These are phyloP conservation scores for Staphylotrichum longicolle DNA, from an alignment of 495 filamentous ascomycete species.

Conservation along the genomic window DNA sequence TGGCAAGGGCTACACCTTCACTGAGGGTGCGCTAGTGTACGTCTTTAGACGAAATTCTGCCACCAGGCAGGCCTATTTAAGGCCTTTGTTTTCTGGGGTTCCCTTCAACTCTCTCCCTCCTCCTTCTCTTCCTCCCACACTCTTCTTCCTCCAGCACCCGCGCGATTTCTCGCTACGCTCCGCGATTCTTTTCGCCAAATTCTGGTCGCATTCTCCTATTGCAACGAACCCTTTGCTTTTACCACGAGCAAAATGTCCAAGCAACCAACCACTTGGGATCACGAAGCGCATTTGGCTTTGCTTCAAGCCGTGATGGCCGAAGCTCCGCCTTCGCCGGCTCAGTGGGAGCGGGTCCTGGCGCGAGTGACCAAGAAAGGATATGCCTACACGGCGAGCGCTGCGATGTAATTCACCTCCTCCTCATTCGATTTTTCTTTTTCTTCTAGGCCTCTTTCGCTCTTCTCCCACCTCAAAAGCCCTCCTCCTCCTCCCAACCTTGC, in stretches of 20 bases:
- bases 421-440: neutral
- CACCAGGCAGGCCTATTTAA: neutral
- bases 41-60: conserved; percentile 3
- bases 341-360: conserved; percentile 30
- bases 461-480: neutral
- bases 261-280: conserved; percentile 34
- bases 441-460: neutral
- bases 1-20: conserved; percentile 29
- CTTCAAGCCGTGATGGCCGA: conserved; percentile 32
- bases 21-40: conserved; percentile 35
- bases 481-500: neutral
- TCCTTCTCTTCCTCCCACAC: neutral
- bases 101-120: neutral
- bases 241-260: conserved; percentile 20
- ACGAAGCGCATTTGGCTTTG: conserved; percentile 35
- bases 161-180: no score
- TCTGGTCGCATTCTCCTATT: no score
- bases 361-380: conserved; percentile 27
- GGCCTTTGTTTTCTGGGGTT: neutral
- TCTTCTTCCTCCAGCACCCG: no score
- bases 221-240: no score
- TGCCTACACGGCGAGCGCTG: conserved; percentile 31
- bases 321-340: conserved; percentile 13
- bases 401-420: conserved; percentile 26
- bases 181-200: neutral